phyloP scores from a whole-genome alignment of 2,329 filamentous ascomycete species.

The Pseudogymnoascus sp. region DNA sequence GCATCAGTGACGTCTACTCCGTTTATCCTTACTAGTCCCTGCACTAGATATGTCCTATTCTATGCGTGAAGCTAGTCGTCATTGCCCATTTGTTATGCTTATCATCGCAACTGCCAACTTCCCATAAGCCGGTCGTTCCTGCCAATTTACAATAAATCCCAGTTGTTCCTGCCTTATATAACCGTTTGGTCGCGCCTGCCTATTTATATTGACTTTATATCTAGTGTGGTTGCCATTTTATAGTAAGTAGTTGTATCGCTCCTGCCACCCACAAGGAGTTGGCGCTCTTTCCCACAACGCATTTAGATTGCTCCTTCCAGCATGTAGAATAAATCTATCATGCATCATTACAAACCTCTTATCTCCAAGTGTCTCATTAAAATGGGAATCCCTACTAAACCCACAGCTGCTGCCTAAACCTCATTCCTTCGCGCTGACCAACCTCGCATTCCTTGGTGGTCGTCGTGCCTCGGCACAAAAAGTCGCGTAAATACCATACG shows the following conservation, averaged over 20 bases:
- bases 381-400: background rate
- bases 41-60: background rate
- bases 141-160: background rate
- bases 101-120: background rate
- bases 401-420: background rate
- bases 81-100: background rate
- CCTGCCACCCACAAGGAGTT: background rate
- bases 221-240: background rate
- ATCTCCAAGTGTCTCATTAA: background rate
- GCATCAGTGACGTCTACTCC: background rate
- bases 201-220: background rate
- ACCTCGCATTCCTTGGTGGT: background rate
- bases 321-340: background rate
- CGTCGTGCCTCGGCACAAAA: background rate
- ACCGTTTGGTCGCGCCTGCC: background rate
- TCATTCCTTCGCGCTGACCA: background rate
- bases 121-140: background rate
- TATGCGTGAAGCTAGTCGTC: background rate
- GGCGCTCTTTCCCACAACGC: background rate
- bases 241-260: background rate
- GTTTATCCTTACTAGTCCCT: background rate
- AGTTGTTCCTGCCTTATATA: background rate
- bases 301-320: background rate
- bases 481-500: background rate
- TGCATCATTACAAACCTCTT: background rate